Percentiles rank a stretch among this genome's conserved stretches.
These are phyloP conservation scores for Emericellopsis cladophorae DNA, from an alignment of 2,329 filamentous ascomycete genomes.

Conservation along the genomic window DNA sequence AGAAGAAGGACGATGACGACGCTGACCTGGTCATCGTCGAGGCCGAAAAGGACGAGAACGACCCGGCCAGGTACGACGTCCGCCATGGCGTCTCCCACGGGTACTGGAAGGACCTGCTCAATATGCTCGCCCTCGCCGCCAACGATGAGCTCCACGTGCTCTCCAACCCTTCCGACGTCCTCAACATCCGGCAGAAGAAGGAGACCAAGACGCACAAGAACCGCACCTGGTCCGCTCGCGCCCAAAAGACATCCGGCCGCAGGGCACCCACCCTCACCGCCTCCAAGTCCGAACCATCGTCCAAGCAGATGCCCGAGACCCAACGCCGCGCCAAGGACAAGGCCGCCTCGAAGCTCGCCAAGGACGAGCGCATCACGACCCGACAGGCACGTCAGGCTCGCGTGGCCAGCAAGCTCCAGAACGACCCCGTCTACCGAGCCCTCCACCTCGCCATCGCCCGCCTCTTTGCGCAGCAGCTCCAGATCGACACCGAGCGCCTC, in stretches of 20 bases:
- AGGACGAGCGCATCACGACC: conserved; percentile 5
- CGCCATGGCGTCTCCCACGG: conserved; percentile 39
- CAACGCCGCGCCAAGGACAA: background rate
- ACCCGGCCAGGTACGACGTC: conserved; percentile 23
- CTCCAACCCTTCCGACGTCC: conserved; percentile 22
- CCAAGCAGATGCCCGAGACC: background rate
- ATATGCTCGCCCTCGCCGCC: conserved; percentile 38
- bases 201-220: conserved; percentile 3
- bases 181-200: conserved; percentile 18
- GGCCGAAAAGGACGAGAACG: conserved; percentile 9
- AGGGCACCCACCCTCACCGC: background rate
- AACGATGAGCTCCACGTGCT: conserved; percentile 30
- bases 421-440: conserved; percentile 32
- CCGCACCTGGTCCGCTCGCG: background rate
- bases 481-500: conserved; percentile 29
- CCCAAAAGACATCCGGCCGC: background rate
- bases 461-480: conserved; percentile 43
- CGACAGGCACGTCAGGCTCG: conserved; percentile 25
- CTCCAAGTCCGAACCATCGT: background rate
- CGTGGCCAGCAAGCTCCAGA: conserved; percentile 25
- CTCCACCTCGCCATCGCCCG: conserved; percentile 40
- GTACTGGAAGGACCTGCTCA: conserved; percentile 51
- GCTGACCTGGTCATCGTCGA: conserved; percentile 19
- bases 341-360: background rate
- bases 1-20: conserved; percentile 21